Evolutionary conservation across 2,329 filamentous ascomycete genomes (phyloP), one percentile per base, ranked within the genome.

Genomic region (Microdochium paspali): DNA sequence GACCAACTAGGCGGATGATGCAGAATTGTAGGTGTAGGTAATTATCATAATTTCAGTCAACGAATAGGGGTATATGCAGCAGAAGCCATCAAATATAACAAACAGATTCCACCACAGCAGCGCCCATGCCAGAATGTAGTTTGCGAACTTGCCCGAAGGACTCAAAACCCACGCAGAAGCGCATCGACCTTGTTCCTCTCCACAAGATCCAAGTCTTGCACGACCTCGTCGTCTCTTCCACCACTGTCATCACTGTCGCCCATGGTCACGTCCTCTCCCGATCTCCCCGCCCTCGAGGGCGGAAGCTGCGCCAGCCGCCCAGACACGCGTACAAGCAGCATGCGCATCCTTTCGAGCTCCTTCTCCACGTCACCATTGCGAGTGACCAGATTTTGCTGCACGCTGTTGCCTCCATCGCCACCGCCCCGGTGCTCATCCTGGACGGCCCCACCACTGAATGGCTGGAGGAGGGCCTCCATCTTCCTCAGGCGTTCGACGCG

Each of bases 381-480:
- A 45, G 79, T 82, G 1, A 85, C 72, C 3, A 89, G 62, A 58
- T 87, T 87, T 49, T 79, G 74, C 60, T 89, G 85, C 6, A 84
- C 66, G 7, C 64, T 55, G 53, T 63, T 52, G 54, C 65, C 54
- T 57, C 63, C 28, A 65, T 63, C 2, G 61, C 55, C n/a, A 59
- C 60, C 48, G 39, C 51, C 9, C 47, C 47, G 3, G 58, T 46
- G 47, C 3, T 40, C 9, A 46, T 51, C 15, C 51, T 61, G 40
- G 49, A 49, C 23, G 57, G 53, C 31, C n/a, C n/a, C n/a, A 10
- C 40, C 30, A 1, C 48, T 46, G 43, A 84, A 73, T 1, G 78
- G 78, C 28, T 67, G 67, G 2, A 86, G 61, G 3, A 79, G 58
- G 10, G 61, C 61, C 24, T 73, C 68, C 40, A 85, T 71, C 54